Evolutionary conservation across 2,329 filamentous ascomycete species (phyloP).

Genomic region (Aspergillus arachidicola): DNA sequence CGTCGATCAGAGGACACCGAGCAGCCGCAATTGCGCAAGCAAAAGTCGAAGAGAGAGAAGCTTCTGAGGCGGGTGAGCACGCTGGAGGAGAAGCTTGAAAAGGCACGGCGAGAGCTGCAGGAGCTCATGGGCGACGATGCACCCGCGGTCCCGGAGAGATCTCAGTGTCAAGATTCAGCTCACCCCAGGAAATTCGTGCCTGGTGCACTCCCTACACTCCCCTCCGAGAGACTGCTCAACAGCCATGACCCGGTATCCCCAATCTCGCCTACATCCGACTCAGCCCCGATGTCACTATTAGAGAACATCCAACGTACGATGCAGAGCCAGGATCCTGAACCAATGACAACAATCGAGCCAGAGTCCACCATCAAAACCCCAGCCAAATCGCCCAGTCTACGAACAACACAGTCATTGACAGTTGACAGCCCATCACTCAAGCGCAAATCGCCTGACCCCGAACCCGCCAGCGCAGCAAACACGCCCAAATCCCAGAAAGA

Average conservation of each 20-base stretch:
- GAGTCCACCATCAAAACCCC: conserved; percentile 1
- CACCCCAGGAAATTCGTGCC: conserved; percentile 44
- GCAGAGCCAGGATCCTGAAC: background rate
- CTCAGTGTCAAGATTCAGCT: conserved; percentile 27
- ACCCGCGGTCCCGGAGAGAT: conserved; percentile 14
- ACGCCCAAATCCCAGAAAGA: background rate
- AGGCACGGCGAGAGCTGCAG: conserved; percentile 57
- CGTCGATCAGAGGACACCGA: conserved; percentile 29
- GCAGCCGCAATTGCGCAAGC: conserved; percentile 42
- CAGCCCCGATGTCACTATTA: conserved; percentile 11
- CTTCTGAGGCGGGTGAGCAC: conserved; percentile 63
- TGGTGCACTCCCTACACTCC: conserved; percentile 47
- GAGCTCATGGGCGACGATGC: conserved; percentile 48
- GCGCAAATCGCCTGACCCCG: conserved; percentile 38
- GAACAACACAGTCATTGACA: conserved; percentile 18
- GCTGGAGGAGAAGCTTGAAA: conserved; percentile 60
- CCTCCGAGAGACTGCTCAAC: conserved; percentile 49
- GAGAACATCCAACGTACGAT: conserved; percentile 7
- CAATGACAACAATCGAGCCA: background rate
- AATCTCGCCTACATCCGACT: conserved; percentile 10
- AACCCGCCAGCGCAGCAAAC: conserved; percentile 18
- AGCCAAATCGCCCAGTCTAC: conserved; percentile 11
- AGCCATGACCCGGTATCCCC: conserved; percentile 25
- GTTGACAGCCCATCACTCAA: conserved; percentile 38
- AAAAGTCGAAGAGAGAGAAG: conserved; percentile 60